Evolutionary conservation across 179 eudicot genomes (phyloP).

Genomic region (Silene noctiflora): DNA sequence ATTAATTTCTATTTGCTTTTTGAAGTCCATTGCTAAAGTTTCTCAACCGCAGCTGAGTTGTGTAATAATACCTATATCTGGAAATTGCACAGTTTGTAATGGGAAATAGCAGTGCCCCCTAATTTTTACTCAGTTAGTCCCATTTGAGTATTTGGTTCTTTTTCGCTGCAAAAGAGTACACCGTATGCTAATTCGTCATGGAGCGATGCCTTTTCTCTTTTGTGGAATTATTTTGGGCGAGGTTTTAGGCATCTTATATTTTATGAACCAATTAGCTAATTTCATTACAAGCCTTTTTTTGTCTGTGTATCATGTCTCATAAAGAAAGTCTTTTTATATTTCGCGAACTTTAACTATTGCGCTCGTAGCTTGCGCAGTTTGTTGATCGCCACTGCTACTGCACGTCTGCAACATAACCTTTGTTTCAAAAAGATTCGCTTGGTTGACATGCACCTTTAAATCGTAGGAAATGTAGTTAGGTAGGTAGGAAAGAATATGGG

Average conservation of each 20-base stretch:
- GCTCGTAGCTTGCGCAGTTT: not conserved
- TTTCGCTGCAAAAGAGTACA: not conserved
- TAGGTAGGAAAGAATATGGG: not conserved
- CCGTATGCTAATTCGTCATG: not conserved
- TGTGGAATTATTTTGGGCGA: not conserved
- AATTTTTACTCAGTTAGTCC: not conserved
- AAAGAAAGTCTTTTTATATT: not conserved
- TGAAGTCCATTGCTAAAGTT: not conserved
- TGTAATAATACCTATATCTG: not conserved
- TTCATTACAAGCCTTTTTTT: too few relatives aligned
- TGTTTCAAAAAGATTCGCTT: not conserved
- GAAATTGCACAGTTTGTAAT: not conserved
- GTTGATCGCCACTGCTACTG: not conserved
- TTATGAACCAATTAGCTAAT: too few relatives aligned
- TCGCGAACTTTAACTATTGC: not conserved
- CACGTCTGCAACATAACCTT: not conserved
- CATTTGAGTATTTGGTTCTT: not conserved
- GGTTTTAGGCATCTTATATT: not conserved
- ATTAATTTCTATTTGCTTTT: not conserved
- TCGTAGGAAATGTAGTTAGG: not conserved
- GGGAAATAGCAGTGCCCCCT: not conserved
- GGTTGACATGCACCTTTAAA: not conserved
- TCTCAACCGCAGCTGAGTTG: not conserved
- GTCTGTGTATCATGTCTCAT: too few relatives aligned
- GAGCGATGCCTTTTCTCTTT: not conserved